phyloP scores from a whole-genome alignment of 2,329 filamentous ascomycete genomes.

The Penicillium palitans region DNA sequence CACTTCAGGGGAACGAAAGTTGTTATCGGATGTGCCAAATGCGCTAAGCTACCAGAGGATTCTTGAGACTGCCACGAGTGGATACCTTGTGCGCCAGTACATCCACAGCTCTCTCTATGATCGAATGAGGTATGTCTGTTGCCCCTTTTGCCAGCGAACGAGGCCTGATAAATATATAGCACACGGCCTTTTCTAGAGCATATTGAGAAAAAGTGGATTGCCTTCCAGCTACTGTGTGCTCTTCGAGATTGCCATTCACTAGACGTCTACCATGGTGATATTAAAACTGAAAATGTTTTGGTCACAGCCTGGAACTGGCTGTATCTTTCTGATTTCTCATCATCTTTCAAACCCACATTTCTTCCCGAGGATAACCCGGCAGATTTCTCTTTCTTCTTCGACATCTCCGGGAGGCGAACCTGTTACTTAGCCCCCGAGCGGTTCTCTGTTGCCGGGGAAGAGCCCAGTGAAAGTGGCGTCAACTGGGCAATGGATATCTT shows the following conservation, averaged over 20 bases:
- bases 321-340: conserved; percentile 95
- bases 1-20: conserved; percentile 69
- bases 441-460: conserved; percentile 72
- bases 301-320: conserved; percentile 99
- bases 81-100: conserved; percentile 90
- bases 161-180: conserved; percentile 53
- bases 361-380: conserved; percentile 95
- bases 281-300: conserved; percentile 95
- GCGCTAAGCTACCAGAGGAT: conserved; percentile 86
- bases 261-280: conserved; percentile 93
- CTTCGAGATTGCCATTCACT: conserved; percentile 86
- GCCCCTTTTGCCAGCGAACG: neutral
- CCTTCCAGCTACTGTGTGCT: conserved; percentile 90
- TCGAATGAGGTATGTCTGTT: conserved; percentile 62
- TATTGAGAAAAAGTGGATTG: conserved; percentile 98
- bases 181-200: conserved; percentile 95
- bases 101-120: conserved; percentile 97
- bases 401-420: conserved; percentile 84
- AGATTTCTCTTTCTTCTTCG: conserved; percentile 97
- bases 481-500: conserved; percentile 99
- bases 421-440: conserved; percentile 95
- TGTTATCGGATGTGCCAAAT: conserved; percentile 82
- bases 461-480: conserved; percentile 62
- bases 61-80: conserved; percentile 86
- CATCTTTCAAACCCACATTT: conserved; percentile 89